Base-by-base conservation (phyloP, 768 basidiomycete genomes). In the Lactarius quietus region DNA sequence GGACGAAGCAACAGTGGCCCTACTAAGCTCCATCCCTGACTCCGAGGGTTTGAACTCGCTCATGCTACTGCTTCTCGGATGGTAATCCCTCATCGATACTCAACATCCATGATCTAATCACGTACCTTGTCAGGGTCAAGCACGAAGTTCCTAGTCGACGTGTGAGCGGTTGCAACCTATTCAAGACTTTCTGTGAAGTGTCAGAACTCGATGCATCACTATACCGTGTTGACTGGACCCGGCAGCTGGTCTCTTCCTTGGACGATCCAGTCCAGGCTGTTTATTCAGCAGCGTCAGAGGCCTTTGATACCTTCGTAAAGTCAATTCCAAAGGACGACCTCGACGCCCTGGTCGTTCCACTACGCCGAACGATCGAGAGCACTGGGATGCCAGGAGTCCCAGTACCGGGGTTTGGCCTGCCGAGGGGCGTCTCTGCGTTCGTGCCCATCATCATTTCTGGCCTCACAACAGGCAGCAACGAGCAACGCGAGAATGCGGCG, bases 161-260 rank as follows among this genome's bases (percentile, higher is more conserved):
- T 43, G 85, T 89, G 58, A 93, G 86, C 62, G 89, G 91, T 3
- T 91, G 89, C 77, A 79, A 83, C 36, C 78, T 95, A 53, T 92
- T 98, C 74, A 79, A 85, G 3, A 78, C 83, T 1, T 95, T 98
- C 78, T 97, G 94, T 73, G 86, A 92, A 69, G 88, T 84, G 55
- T 89, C 92, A 4, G 83, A 88, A 43, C 80, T 93, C 45, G 96
- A 98, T 73, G 82, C 86, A 0, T 87, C 90, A 0, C 75, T 94
- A 28, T 98, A 98, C 76, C 87, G 91, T 23, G 79, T 95, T 68
- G 97, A 98, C 74, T 98, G 96, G 95, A 84, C 98, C 61, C 87
- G 95, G 9, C 92, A 94, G 68, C 82, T 98, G 18, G 79, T 98
- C 8, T 84, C 92, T 0, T 76, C 90, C 3, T 81, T 97, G 57